A percentile compares a stretch with the other conserved stretches of the same genome.
phyloP scores from a whole-genome alignment of 1,139 yeast genomes.

The Debaryomyces coudertii region DNA sequence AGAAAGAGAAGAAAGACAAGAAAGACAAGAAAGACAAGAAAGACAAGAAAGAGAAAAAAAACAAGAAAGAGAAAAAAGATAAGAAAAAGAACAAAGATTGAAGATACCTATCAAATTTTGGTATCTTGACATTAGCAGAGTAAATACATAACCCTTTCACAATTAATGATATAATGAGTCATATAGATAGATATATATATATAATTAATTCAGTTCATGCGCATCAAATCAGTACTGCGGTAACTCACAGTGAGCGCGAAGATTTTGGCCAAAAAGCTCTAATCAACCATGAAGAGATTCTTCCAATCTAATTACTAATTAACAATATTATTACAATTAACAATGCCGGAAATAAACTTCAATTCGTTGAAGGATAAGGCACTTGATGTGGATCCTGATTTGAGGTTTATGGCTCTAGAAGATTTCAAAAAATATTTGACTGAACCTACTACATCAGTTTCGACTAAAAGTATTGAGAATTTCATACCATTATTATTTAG shows the following conservation, averaged over 20 bases:
- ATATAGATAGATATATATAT: conserved; percentile 6
- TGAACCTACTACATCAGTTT: conserved; percentile 27
- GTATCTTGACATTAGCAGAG: neutral
- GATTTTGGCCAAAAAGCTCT: conserved; percentile 2
- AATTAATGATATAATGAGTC: conserved; percentile 1
- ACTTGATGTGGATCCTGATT: conserved; percentile 76
- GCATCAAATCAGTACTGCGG: neutral
- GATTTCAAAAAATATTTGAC: conserved; percentile 61
- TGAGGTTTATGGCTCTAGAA: conserved; percentile 84
- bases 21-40: conserved; percentile 19
- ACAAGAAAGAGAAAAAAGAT: conserved; percentile 2
- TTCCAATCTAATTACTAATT: neutral
- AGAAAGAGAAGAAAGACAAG: conserved; percentile 17
- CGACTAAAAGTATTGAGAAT: conserved; percentile 30
- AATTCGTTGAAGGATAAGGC: conserved; percentile 49
- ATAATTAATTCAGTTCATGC: neutral
- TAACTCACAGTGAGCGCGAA: neutral
- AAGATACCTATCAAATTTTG: neutral
- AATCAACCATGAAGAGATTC: neutral
- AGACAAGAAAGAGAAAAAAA: conserved; percentile 11
- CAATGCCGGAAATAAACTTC: conserved; percentile 26
- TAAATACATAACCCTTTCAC: neutral
- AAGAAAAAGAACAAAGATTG: conserved; percentile 1
- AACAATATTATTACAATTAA: neutral
- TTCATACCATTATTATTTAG: conserved; percentile 55